Evolutionary conservation across 495 filamentous ascomycete species (phyloP).

Genomic region (Talaromyces liani): DNA sequence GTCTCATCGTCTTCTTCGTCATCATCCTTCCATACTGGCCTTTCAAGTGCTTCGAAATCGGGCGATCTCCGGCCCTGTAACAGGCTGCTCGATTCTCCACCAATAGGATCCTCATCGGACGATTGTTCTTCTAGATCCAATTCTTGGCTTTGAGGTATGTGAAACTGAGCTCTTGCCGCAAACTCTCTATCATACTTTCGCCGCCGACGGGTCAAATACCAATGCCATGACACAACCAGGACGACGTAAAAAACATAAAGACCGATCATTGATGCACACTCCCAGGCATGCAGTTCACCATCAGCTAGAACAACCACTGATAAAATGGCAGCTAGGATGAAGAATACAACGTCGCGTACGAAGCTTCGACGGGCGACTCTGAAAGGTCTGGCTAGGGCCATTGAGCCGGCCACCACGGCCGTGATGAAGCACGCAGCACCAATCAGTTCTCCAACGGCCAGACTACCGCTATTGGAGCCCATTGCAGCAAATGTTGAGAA

Average conservation of each 20-base stretch:
- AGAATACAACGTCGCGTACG: conserved; percentile 88
- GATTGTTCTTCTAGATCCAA: conserved; percentile 58
- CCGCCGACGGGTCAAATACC: conserved; percentile 59
- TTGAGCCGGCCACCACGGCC: conserved; percentile 94
- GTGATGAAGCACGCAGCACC: conserved; percentile 96
- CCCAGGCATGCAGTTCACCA: conserved; percentile 77
- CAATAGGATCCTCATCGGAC: conserved; percentile 64
- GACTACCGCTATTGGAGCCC: conserved; percentile 88
- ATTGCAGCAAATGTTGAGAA: conserved; percentile 98
- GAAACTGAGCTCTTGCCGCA: conserved; percentile 65
- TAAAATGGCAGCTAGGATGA: conserved; percentile 79
- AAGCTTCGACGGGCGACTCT: conserved; percentile 83
- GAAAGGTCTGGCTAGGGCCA: conserved; percentile 92
- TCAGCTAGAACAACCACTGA: conserved; percentile 84
- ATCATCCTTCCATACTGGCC: conserved; percentile 37
- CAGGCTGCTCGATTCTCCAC: conserved; percentile 44
- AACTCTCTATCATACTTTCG: conserved; percentile 54
- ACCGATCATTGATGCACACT: conserved; percentile 81
- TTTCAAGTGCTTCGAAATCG: conserved; percentile 62
- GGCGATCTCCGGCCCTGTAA: conserved; percentile 45
- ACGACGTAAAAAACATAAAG: conserved; percentile 90
- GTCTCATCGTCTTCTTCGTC: conserved; percentile 66
- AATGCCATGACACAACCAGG: conserved; percentile 89
- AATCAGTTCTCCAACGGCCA: conserved; percentile 92
- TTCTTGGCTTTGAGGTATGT: conserved; percentile 61